Conservation (phyloP, 768 basidiomycete genomes). For the Gymnopilus junonius region DNA sequence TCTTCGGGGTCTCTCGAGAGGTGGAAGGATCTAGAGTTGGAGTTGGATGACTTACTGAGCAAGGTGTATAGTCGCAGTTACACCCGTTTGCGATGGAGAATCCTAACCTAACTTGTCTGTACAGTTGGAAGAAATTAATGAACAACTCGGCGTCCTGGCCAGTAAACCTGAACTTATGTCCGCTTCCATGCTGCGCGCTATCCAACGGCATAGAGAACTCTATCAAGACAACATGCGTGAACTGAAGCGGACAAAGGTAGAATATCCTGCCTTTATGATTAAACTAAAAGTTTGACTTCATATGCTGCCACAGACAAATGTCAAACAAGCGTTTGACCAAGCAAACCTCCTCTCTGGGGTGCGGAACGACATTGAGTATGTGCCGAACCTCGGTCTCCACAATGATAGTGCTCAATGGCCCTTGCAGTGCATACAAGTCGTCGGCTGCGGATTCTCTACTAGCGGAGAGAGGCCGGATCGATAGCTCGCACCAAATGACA, state of each 20-base stretch:
- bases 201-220: slow-evolving; percentile 90
- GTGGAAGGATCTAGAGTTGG: slow-evolving; percentile 83
- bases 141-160: slow-evolving; percentile 71
- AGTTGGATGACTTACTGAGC: slow-evolving; percentile 83
- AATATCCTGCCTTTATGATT: neutral
- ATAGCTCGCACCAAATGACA: slow-evolving; percentile 93
- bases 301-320: slow-evolving; percentile 57
- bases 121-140: slow-evolving; percentile 88
- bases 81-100: neutral
- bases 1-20: slow-evolving; percentile 71
- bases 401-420: neutral
- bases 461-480: slow-evolving; percentile 87
- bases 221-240: slow-evolving; percentile 88
- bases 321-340: slow-evolving; percentile 82
- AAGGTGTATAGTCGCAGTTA: slow-evolving; percentile 56
- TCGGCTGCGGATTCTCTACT: slow-evolving; percentile 86
- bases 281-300: slow-evolving; percentile 24
- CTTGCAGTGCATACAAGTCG: slow-evolving; percentile 83
- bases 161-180: slow-evolving; percentile 74
- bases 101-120: slow-evolving; percentile 3
- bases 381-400: neutral
- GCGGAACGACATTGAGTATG: slow-evolving; percentile 94
- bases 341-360: slow-evolving; percentile 89
- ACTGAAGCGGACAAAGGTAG: slow-evolving; percentile 83
- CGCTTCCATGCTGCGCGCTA: slow-evolving; percentile 83